Evolutionary conservation across 2,329 filamentous ascomycete genomes (phyloP).

Genomic region (Fusarium virguliforme): DNA sequence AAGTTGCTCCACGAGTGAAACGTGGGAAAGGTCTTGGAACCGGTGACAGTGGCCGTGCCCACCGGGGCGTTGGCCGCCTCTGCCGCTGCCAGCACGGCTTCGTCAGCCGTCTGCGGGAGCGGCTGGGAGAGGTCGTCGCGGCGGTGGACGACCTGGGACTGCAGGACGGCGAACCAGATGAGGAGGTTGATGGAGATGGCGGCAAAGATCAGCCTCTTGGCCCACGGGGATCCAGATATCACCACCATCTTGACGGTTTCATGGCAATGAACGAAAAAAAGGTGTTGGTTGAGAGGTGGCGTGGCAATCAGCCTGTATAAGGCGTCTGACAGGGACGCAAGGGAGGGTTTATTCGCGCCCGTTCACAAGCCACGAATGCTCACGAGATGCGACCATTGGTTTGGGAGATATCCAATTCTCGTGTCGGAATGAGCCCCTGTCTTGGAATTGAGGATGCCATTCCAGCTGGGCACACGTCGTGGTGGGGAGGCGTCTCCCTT

Average conservation of each 20-base stretch:
- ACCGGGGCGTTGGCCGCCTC: not conserved
- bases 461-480: conserved; percentile 4
- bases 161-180: conserved; percentile 33
- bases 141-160: not conserved
- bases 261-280: not conserved
- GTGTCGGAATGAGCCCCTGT: conserved; percentile 41
- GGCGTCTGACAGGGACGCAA: conserved; percentile 28
- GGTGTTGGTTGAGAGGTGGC: not conserved
- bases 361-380: conserved; percentile 12
- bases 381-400: not conserved
- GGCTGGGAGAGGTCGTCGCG: conserved; percentile 13
- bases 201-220: conserved; percentile 25
- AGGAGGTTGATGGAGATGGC: conserved; percentile 26
- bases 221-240: conserved; percentile 40
- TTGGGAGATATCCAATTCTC: conserved; percentile 1
- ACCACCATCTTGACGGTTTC: conserved; percentile 30
- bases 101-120: conserved; percentile 5
- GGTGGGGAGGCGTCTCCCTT: conserved; percentile 30
- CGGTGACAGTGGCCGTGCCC: not conserved
- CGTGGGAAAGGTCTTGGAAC: conserved; percentile 18
- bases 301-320: conserved; percentile 30
- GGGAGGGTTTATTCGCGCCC: conserved; percentile 20
- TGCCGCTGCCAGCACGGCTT: not conserved
- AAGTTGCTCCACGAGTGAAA: conserved; percentile 45
- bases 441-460: conserved; percentile 26